Percentiles rank a stretch among this genome's conserved stretches.
These are phyloP conservation scores for Thymus mandschuricus DNA, from an alignment of 257 asterid species.

Conservation along the genomic window DNA sequence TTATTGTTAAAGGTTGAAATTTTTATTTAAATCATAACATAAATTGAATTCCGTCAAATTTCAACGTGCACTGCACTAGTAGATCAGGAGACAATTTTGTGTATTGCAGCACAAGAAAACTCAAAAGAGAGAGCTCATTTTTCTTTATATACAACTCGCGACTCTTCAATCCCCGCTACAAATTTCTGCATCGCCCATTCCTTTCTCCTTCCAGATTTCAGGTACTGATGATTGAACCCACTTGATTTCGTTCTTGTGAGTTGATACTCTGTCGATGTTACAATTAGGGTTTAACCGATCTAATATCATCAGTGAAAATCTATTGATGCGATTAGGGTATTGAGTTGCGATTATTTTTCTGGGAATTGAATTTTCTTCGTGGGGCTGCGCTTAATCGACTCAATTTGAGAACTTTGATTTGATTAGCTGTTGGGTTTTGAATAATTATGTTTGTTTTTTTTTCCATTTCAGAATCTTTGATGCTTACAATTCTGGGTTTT, in stretches of 20 bases:
- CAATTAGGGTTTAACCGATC: neutral
- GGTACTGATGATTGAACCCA: neutral
- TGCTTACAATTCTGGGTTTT: neutral
- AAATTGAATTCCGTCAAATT: too few relatives aligned
- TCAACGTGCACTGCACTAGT: too few relatives aligned
- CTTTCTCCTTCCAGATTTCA: neutral
- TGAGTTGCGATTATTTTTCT: neutral
- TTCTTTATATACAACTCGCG: neutral
- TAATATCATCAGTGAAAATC: too few relatives aligned
- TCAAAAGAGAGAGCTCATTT: neutral
- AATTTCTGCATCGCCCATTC: neutral
- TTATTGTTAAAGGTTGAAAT: too few relatives aligned
- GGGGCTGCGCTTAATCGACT: neutral
- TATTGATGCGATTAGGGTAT: too few relatives aligned
- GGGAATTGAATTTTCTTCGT: neutral
- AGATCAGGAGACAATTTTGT: neutral
- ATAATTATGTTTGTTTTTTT: neutral
- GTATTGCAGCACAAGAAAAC: conserved; percentile 18
- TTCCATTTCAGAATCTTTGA: neutral
- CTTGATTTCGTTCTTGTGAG: neutral
- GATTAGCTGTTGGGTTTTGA: neutral
- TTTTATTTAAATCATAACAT: too few relatives aligned
- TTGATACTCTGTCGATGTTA: too few relatives aligned
- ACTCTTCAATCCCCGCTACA: neutral
- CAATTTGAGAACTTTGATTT: neutral